Percentiles rank a stretch among this genome's conserved stretches.
These are phyloP conservation scores for Kernera saxatilis DNA, from an alignment of 345 rosid genomes.

Conservation along the genomic window DNA sequence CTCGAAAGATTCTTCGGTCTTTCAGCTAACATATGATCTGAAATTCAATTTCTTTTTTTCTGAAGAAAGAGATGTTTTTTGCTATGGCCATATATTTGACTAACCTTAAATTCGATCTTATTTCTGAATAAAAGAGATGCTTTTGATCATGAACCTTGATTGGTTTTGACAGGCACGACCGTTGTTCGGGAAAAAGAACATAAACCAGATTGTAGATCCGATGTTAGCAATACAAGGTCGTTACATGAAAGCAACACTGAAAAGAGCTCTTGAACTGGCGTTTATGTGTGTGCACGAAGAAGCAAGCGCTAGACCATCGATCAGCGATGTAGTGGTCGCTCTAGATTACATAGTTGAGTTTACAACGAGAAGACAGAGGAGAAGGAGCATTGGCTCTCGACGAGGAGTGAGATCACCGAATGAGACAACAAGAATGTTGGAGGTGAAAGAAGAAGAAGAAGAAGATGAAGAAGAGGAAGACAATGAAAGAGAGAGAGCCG, in stretches of 20 bases:
- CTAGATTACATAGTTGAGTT: slow-evolving; percentile 39
- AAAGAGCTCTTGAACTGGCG: slow-evolving; percentile 49
- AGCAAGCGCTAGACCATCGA: slow-evolving; percentile 44
- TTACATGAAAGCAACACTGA: slow-evolving; percentile 29
- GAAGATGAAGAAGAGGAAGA: slow-evolving; percentile 36
- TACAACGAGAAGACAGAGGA: slow-evolving; percentile 10
- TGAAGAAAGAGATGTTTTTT: not conserved
- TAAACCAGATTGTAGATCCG: slow-evolving; percentile 45
- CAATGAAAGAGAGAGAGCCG: slow-evolving; percentile 39
- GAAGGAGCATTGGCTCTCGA: not conserved
- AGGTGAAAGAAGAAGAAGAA: slow-evolving; percentile 36
- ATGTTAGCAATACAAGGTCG: slow-evolving; percentile 27
- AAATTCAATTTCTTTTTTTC: too few relatives aligned
- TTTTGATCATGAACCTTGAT: not conserved
- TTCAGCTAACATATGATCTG: too few relatives aligned
- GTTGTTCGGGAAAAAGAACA: slow-evolving; percentile 17
- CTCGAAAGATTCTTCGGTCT: too few relatives aligned
- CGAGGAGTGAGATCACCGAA: slow-evolving; percentile 27
- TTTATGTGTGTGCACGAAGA: slow-evolving; percentile 44
- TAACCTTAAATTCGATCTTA: too few relatives aligned
- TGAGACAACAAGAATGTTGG: slow-evolving; percentile 27
- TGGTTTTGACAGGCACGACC: slow-evolving; percentile 33
- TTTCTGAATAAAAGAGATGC: not conserved
- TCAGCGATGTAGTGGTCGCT: slow-evolving; percentile 45
- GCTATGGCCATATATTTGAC: too few relatives aligned